Evolutionary conservation across 78 protist genomes (phyloP).

Genomic region (Dictyostelium purpureum): DNA sequence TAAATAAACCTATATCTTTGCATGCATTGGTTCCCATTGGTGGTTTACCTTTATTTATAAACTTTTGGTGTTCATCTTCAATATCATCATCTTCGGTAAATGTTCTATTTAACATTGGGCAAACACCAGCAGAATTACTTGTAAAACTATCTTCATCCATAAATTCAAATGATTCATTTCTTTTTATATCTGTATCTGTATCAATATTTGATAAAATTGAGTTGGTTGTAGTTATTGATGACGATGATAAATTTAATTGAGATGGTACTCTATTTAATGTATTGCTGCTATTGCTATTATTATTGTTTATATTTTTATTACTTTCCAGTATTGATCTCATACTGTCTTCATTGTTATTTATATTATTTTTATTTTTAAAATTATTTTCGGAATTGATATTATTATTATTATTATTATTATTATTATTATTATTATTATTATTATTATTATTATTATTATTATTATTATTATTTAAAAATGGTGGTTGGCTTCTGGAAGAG

Average conservation of each 20-base stretch:
- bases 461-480: background rate
- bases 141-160: background rate
- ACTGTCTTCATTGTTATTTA: too few relatives aligned
- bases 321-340: too few relatives aligned
- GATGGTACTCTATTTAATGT: background rate
- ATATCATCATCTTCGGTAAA: background rate
- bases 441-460: slow-evolving; percentile 3
- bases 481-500: background rate
- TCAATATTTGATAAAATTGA: background rate
- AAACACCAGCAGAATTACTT: background rate
- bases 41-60: background rate
- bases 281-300: background rate
- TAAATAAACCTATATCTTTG: slow-evolving; percentile 21
- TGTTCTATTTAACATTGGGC: background rate
- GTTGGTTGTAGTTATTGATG: background rate
- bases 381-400: background rate
- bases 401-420: background rate
- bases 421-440: background rate
- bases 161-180: slow-evolving; percentile 67
- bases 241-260: background rate
- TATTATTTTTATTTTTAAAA: background rate
- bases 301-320: too few relatives aligned
- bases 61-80: background rate
- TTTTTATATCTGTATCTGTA: background rate
- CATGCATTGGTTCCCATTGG: background rate